phyloP scores from a whole-genome alignment of 805 yeast species.

The Lipomyces starkeyi region DNA sequence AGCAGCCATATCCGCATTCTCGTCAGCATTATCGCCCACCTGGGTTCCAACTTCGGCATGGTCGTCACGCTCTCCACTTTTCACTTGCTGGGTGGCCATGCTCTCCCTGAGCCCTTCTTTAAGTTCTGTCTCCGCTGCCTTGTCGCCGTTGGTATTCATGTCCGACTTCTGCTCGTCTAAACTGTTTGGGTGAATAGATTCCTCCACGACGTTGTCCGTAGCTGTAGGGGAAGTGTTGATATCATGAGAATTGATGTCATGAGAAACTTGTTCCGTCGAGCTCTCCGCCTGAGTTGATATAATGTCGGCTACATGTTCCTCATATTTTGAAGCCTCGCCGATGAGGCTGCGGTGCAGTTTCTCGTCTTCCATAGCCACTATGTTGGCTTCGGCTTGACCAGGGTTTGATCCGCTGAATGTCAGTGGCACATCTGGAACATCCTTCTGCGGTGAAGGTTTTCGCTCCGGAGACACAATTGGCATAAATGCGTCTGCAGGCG shows the following conservation, averaged over 20 bases:
- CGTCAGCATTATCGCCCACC: neutral
- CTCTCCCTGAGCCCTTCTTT: neutral
- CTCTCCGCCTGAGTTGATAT: neutral
- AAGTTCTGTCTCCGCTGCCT: neutral
- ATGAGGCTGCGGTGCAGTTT: neutral
- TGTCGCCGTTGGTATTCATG: neutral
- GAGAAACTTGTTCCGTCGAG: neutral
- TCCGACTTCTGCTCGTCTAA: neutral
- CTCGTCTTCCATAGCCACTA: neutral
- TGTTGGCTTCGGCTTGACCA: neutral
- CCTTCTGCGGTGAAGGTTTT: neutral
- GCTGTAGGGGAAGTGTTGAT: neutral
- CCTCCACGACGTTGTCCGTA: neutral
- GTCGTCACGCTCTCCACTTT: neutral
- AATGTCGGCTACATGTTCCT: neutral
- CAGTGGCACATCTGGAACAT: neutral
- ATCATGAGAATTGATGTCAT: neutral
- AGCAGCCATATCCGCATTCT: neutral
- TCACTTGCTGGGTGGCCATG: no score
- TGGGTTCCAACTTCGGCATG: no score
- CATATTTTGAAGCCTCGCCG: neutral
- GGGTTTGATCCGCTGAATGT: neutral
- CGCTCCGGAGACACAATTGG: neutral
- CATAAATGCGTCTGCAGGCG: constrained; percentile 9
- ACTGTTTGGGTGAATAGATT: neutral